phyloP scores from a whole-genome alignment of 352 stramenopile species.

The Aphanomyces euteiches region DNA sequence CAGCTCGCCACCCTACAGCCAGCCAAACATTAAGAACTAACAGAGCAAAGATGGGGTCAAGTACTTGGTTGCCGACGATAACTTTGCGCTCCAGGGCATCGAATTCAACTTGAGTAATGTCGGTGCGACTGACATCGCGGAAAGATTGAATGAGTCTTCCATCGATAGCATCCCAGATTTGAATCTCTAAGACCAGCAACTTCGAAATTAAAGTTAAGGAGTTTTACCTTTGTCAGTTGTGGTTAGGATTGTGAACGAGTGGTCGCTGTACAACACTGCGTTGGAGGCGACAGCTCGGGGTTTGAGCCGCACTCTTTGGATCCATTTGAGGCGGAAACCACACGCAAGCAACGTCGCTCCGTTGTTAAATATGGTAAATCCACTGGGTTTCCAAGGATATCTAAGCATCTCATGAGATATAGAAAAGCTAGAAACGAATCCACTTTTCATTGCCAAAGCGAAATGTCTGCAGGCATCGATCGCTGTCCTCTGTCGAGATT shows the following conservation, averaged over 20 bases:
- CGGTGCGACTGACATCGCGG: slow-evolving; percentile 44
- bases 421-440: not conserved
- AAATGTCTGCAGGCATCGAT: slow-evolving; percentile 65
- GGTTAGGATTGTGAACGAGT: slow-evolving; percentile 62
- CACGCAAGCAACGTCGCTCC: slow-evolving; percentile 56
- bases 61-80: slow-evolving; percentile 51
- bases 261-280: slow-evolving; percentile 61
- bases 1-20: slow-evolving; percentile 47
- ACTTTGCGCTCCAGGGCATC: slow-evolving; percentile 68
- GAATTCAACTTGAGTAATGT: slow-evolving; percentile 71
- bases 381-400: slow-evolving; percentile 61
- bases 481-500: slow-evolving; percentile 58
- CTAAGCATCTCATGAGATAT: not conserved
- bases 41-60: not conserved
- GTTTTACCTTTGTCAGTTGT: slow-evolving; percentile 45
- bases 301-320: slow-evolving; percentile 62
- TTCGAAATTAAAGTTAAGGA: too few relatives aligned
- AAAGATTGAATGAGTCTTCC: slow-evolving; percentile 58
- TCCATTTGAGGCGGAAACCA: slow-evolving; percentile 65
- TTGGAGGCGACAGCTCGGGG: slow-evolving; percentile 55
- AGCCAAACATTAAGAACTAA: not conserved
- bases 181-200: slow-evolving; percentile 38
- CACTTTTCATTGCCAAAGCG: slow-evolving; percentile 62
- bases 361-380: slow-evolving; percentile 56
- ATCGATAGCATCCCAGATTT: slow-evolving; percentile 61